Conservation (phyloP, 169 alveolate genomes). For the Sarcocystis neurona region DNA sequence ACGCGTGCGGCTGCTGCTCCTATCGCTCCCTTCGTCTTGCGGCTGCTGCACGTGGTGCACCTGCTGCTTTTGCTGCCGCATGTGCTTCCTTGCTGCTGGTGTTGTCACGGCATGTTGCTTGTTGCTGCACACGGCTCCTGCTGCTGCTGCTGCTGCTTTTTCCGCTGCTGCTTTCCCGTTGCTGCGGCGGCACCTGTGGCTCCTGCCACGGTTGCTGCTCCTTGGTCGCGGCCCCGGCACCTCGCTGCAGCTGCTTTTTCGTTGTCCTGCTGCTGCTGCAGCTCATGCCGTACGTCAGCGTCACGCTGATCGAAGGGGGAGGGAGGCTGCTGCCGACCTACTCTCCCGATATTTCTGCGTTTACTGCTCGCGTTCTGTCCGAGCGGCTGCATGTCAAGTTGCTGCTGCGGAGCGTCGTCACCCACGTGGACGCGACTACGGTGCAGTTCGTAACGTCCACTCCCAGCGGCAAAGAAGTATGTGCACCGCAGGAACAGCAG, state of each 20-base stretch:
- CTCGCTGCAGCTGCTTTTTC: background rate
- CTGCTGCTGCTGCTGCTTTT: too few relatives aligned
- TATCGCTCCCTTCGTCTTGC: background rate
- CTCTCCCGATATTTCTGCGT: slow-evolving; percentile 61
- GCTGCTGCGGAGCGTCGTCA: slow-evolving; percentile 62
- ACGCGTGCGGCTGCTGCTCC: too few relatives aligned
- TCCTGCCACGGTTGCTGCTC: too few relatives aligned
- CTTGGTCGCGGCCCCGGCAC: too few relatives aligned
- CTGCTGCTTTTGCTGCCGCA: background rate
- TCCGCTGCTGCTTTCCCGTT: background rate
- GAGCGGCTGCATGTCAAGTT: slow-evolving; percentile 61
- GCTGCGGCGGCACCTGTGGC: slow-evolving; percentile 5
- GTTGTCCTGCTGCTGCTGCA: background rate
- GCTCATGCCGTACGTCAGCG: slow-evolving; percentile 35
- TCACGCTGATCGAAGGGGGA: slow-evolving; percentile 67
- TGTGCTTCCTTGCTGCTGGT: background rate
- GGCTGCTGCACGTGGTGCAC: background rate
- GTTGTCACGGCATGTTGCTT: too few relatives aligned
- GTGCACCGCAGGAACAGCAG: too few relatives aligned
- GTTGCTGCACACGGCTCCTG: too few relatives aligned
- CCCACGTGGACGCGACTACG: slow-evolving; percentile 40
- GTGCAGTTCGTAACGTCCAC: too few relatives aligned
- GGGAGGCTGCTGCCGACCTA: slow-evolving; percentile 63
- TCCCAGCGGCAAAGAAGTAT: too few relatives aligned
- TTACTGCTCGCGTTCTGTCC: slow-evolving; percentile 34